These are phyloP conservation scores for Flaveria trinervia DNA, from an alignment of 129 eudicot genomes.

Conservation along the genomic window DNA sequence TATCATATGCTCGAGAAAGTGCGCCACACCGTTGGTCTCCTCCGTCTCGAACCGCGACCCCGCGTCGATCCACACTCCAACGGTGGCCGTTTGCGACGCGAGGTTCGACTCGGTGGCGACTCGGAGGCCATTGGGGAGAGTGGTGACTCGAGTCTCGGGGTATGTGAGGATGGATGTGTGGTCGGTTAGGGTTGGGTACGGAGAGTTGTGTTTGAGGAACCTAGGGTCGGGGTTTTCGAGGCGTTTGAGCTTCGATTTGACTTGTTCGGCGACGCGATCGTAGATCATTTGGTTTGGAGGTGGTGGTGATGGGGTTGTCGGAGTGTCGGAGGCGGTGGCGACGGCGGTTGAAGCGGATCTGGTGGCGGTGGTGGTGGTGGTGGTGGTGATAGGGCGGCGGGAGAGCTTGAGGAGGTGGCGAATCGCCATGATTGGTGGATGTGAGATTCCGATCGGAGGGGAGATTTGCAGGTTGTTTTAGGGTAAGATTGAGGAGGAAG, in stretches of 20 bases:
- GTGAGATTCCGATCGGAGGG: conserved; percentile 10
- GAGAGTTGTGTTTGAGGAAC: conserved; percentile 64
- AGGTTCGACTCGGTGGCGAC: conserved; percentile 84
- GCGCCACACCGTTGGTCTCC: conserved; percentile 78
- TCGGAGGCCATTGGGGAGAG: conserved; percentile 85
- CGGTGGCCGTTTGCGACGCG: conserved; percentile 67
- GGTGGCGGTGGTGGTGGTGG: conserved; percentile 40
- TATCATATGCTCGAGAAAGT: conserved; percentile 83
- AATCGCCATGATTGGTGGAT: conserved; percentile 58
- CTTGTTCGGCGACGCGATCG: conserved; percentile 69
- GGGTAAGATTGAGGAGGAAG: conserved; percentile 24
- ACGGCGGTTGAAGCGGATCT: conserved; percentile 38
- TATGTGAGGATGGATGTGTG: conserved; percentile 67
- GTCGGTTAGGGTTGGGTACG: conserved; percentile 52
- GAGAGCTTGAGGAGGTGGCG: conserved; percentile 70
- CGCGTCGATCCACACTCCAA: conserved; percentile 91
- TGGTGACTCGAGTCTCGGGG: conserved; percentile 76
- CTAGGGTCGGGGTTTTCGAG: conserved; percentile 70
- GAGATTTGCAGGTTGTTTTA: conserved; percentile 2
- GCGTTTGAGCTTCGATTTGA: conserved; percentile 54
- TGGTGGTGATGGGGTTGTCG: conserved; percentile 47
- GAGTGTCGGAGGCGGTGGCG: conserved; percentile 25
- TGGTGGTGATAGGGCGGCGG: conserved; percentile 49
- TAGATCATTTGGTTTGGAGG: conserved; percentile 74
- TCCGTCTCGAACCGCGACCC: conserved; percentile 88